Percentiles rank a stretch among this genome's conserved stretches.
Conservation (phyloP, 2,329 filamentous ascomycete species). For the Ascocoryne sarcoides region DNA sequence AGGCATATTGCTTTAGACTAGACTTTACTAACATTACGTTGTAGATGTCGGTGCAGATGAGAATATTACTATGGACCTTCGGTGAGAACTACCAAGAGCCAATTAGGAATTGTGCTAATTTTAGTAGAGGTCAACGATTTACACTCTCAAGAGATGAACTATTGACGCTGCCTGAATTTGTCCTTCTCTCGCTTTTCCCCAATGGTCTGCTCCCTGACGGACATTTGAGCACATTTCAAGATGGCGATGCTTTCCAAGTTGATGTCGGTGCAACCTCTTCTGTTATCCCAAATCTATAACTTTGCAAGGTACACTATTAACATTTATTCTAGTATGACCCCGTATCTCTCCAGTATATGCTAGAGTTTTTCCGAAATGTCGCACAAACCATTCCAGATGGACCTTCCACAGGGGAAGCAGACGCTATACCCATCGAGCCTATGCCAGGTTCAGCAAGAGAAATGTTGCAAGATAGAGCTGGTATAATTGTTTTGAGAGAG, state of each 20-base stretch:
- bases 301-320: constrained; percentile 32
- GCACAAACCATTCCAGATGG: constrained; percentile 89
- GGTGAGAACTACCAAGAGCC: constrained; percentile 46
- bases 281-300: constrained; percentile 34
- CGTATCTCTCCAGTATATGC: constrained; percentile 93
- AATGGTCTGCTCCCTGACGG: constrained; percentile 97
- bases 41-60: constrained; percentile 79
- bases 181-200: constrained; percentile 92
- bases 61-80: constrained; percentile 87
- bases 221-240: constrained; percentile 86
- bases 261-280: constrained; percentile 62
- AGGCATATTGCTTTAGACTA: constrained; percentile 1
- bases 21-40: constrained; percentile 11
- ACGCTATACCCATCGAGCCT: constrained; percentile 62
- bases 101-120: constrained; percentile 22
- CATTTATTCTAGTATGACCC: constrained; percentile 74
- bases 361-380: constrained; percentile 94
- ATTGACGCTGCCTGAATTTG: constrained; percentile 91
- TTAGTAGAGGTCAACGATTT: constrained; percentile 75
- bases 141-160: constrained; percentile 92
- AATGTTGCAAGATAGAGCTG: constrained; percentile 78
- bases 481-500: constrained; percentile 93
- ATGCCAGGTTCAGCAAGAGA: constrained; percentile 61
- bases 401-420: constrained; percentile 54
- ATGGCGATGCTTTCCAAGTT: constrained; percentile 91